Percentiles rank a stretch among this genome's conserved stretches.
Conservation (phyloP, 1,284 basidiomycete species). For the Austropuccinia psidii region DNA sequence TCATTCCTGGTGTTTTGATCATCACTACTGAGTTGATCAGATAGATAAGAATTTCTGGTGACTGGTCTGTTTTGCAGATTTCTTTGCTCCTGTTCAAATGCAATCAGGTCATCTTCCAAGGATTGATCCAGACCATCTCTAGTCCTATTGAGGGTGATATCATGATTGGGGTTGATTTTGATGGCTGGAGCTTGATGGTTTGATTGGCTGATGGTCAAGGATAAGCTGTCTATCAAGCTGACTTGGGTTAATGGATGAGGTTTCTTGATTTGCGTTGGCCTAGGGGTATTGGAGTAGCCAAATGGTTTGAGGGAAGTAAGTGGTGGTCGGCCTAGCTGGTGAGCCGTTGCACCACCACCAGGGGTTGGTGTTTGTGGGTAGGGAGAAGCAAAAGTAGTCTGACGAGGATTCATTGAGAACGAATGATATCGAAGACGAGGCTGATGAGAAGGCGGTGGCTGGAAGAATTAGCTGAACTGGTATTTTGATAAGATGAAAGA, state of each 20-base stretch:
- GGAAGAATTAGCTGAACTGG: no score
- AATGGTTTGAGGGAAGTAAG: slow-evolving; percentile 35
- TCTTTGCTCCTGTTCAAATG: slow-evolving; percentile 9
- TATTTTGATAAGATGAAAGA: no score
- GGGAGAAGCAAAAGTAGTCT: slow-evolving; percentile 26
- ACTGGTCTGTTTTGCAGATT: background rate
- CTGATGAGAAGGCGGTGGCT: no score
- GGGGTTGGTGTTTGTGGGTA: slow-evolving; percentile 37
- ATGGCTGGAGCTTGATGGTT: background rate
- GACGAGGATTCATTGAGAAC: no score
- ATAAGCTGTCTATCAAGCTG: slow-evolving; percentile 34
- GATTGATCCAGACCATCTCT: slow-evolving; percentile 6
- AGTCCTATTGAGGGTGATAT: slow-evolving; percentile 1
- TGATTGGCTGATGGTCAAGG: background rate
- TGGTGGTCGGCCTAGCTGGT: slow-evolving; percentile 18
- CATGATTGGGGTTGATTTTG: background rate
- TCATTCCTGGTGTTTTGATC: no score
- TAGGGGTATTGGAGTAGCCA: slow-evolving; percentile 1
- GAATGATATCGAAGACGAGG: no score
- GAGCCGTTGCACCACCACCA: slow-evolving; percentile 15
- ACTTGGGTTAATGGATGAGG: slow-evolving; percentile 34
- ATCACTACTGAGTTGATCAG: slow-evolving; percentile 1
- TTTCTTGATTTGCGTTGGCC: background rate
- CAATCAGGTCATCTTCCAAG: slow-evolving; percentile 14
- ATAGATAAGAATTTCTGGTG: background rate